A percentile compares a stretch with the other conserved stretches of the same genome.
Evolutionary conservation across 2,329 filamentous ascomycete species (phyloP).

Genomic region (Ascochyta viciae-villosae): DNA sequence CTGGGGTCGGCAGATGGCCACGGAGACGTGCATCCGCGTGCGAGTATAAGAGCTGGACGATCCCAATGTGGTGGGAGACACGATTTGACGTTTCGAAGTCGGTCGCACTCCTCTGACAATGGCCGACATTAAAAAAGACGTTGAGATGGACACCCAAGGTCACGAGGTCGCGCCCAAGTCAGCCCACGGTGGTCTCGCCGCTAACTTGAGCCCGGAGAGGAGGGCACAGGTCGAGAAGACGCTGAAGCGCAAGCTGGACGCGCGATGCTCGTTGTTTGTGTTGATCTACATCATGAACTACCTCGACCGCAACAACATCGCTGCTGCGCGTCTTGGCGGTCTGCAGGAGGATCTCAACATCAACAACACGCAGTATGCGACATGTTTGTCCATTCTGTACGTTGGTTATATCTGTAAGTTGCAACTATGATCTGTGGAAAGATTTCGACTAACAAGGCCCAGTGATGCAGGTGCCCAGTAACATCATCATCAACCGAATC

Average conservation of each 20-base stretch:
- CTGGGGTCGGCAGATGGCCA: conserved; percentile 16
- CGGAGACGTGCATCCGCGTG: background rate
- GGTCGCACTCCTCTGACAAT: conserved; percentile 7
- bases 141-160: conserved; percentile 8
- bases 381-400: conserved; percentile 42
- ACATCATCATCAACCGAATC: conserved; percentile 53
- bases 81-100: conserved; percentile 16
- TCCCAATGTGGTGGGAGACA: background rate
- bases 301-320: conserved; percentile 45
- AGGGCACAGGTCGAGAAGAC: conserved; percentile 42
- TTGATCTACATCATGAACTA: conserved; percentile 50
- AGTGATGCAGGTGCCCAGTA: conserved; percentile 46
- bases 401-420: conserved; percentile 24
- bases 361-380: conserved; percentile 42
- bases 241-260: conserved; percentile 45
- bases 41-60: conserved; percentile 9
- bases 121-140: conserved; percentile 18
- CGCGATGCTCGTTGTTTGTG: conserved; percentile 43
- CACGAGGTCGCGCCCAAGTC: conserved; percentile 14
- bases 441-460: background rate
- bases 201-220: conserved; percentile 40
- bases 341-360: conserved; percentile 42
- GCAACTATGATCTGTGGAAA: background rate
- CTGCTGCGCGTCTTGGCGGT: conserved; percentile 43
- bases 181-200: conserved; percentile 20